phyloP scores from a whole-genome alignment of 495 filamentous ascomycete species.

The Aspergillus panamensis region DNA sequence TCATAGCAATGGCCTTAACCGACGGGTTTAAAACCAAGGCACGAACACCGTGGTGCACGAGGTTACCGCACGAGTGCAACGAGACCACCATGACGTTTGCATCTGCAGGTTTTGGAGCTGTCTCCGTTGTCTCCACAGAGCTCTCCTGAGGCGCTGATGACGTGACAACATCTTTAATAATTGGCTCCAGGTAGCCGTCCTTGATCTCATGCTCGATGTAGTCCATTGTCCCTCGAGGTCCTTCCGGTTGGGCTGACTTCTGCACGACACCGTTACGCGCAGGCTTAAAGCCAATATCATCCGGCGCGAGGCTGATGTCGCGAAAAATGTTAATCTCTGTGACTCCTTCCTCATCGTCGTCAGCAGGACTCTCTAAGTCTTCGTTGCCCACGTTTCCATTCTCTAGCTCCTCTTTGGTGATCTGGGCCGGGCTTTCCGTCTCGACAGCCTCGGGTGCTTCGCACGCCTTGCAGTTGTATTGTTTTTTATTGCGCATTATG shows the following conservation, averaged over 20 bases:
- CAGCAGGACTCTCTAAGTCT: conserved; percentile 3
- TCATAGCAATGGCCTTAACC: conserved; percentile 84
- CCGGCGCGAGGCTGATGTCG: conserved; percentile 35
- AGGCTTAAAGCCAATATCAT: conserved; percentile 27
- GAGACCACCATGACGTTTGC: conserved; percentile 78
- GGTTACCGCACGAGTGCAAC: conserved; percentile 94
- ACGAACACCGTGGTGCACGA: conserved; percentile 89
- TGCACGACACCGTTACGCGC: conserved; percentile 21
- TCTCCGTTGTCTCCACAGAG: conserved; percentile 12
- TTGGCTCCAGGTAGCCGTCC: conserved; percentile 71
- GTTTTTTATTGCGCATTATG: conserved; percentile 68
- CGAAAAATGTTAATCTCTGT: conserved; percentile 38
- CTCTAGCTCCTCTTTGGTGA: conserved; percentile 27
- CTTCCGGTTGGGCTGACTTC: conserved; percentile 5
- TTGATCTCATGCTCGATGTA: conserved; percentile 55
- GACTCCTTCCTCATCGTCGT: conserved; percentile 33
- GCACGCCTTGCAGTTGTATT: conserved; percentile 49
- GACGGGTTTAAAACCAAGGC: conserved; percentile 78
- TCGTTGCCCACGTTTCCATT: not conserved
- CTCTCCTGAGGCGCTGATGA: conserved; percentile 13
- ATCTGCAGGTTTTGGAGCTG: conserved; percentile 22
- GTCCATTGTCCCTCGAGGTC: conserved; percentile 41
- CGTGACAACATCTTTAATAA: conserved; percentile 65
- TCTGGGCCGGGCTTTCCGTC: conserved; percentile 33
- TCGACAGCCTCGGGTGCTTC: conserved; percentile 26